A percentile compares a stretch with the other conserved stretches of the same genome.
phyloP scores from a whole-genome alignment of 2,329 filamentous ascomycete genomes.

The Gliomastix tumulicola region DNA sequence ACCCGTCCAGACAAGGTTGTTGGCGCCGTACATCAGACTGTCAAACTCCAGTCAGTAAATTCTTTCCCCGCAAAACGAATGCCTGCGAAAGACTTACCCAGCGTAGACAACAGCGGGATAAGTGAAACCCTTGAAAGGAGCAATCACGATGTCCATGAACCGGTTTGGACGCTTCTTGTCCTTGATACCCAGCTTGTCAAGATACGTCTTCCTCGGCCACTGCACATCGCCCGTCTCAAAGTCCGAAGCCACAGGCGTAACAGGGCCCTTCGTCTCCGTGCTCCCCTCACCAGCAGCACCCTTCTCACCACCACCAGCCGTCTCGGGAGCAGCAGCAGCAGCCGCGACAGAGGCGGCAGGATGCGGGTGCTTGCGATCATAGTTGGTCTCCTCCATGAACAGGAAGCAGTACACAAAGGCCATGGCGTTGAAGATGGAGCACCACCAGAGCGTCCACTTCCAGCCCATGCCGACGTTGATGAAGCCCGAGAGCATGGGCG shows the following conservation, averaged over 20 bases:
- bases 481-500: conserved; percentile 23
- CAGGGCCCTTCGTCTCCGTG: not conserved
- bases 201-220: conserved; percentile 25
- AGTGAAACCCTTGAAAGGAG: conserved; percentile 19
- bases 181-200: conserved; percentile 19
- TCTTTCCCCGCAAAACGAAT: not conserved
- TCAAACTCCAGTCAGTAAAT: not conserved
- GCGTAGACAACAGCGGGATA: conserved; percentile 25
- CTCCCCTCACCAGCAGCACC: not conserved
- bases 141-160: conserved; percentile 23
- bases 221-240: conserved; percentile 18
- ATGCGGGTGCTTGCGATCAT: conserved; percentile 17
- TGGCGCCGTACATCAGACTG: conserved; percentile 21
- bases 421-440: conserved; percentile 18
- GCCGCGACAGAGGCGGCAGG: not conserved
- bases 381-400: conserved; percentile 48
- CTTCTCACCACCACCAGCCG: too few species aligned
- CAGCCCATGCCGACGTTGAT: conserved; percentile 20
- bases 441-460: conserved; percentile 22
- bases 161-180: conserved; percentile 29
- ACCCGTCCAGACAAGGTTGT: conserved; percentile 21
- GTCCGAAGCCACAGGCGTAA: conserved; percentile 2
- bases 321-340: not conserved
- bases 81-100: conserved; percentile 14
- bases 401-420: conserved; percentile 32